Base-by-base conservation (phyloP, 371 early-diverging fungal species). In the Chytridiales sp. region DNA sequence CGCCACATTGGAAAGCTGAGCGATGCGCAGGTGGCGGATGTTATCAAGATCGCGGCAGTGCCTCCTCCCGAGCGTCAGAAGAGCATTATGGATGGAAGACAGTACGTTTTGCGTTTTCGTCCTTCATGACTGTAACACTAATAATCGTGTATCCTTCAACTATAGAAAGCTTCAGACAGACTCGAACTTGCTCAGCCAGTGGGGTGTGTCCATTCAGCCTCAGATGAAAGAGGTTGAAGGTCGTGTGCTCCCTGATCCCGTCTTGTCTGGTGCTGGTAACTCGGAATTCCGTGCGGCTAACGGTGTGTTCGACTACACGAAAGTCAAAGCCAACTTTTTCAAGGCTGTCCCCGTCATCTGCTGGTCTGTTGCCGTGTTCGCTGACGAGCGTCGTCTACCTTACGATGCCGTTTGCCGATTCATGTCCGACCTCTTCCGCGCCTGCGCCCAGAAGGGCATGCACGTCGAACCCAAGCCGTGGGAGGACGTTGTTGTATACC, bases 221-320 rank as follows among this genome's bases (percentile, higher is more conserved):
- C 72, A 83, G 41, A 73, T 85, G 64, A 65, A 80, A 22, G 63
- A 66, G 31, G 69, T 83, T 15, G 69, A 77, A 24, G 89, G 87
- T 19, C 88, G 92, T 29, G 69, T 88, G 17, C 69, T 95, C 15
- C 82, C 80, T 0, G 63, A 87, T 1, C 94, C 95, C 3, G 80
- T 69, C 22, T 68, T 96, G 52, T 51, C 58, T 11, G 65, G 75
- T 11, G 6, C 42, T 1, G 62, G 31, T 21, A 42, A 29, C 40
- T 15, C 47, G 31, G 44, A 42, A n/a, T 29, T 59, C 47, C 27
- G 17, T 4, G 56, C 72, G 9, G 41, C 52, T 21, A 78, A 71
- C 53, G 94, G 94, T 35, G 82, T 27, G 6, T 53, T 56, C 52
- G 64, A 57, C 38, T 46, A n/a, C n/a, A n/a, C n/a, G n/a, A n/a